Evolutionary conservation across 371 early-diverging fungal genomes (phyloP).

Genomic region (Mucor piriformis): DNA sequence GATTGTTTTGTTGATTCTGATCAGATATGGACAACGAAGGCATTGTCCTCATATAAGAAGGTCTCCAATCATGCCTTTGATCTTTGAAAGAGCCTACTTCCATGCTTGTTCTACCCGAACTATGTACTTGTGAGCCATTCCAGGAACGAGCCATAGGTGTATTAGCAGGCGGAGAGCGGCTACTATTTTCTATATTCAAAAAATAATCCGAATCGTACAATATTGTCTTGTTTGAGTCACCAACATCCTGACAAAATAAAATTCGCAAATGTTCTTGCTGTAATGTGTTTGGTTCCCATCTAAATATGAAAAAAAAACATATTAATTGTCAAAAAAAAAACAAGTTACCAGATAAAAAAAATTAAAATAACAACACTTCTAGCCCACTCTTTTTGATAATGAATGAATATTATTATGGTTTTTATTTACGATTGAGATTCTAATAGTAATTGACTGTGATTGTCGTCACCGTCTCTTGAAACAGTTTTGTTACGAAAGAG

Average conservation of each 20-base stretch:
- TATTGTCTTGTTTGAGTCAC: slow-evolving; percentile 47
- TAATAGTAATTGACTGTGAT: slow-evolving; percentile 33
- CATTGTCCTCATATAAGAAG: slow-evolving; percentile 36
- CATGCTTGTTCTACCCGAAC: slow-evolving; percentile 12
- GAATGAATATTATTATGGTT: slow-evolving; percentile 2
- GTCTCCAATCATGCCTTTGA: slow-evolving; percentile 33
- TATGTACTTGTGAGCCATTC: slow-evolving; percentile 31
- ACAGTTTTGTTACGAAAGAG: slow-evolving; percentile 43
- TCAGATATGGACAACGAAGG: slow-evolving; percentile 32
- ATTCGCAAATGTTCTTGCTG: slow-evolving; percentile 40
- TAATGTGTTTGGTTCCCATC: slow-evolving; percentile 38
- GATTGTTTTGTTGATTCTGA: slow-evolving; percentile 16
- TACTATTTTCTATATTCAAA: slow-evolving; percentile 3
- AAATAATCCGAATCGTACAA: slow-evolving; percentile 45
- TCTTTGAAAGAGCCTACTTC: slow-evolving; percentile 35
- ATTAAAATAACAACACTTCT: neutral
- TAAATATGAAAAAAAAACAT: slow-evolving; percentile 5
- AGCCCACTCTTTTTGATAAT: neutral
- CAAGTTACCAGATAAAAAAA: neutral
- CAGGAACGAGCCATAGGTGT: slow-evolving; percentile 38
- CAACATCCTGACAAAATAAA: slow-evolving; percentile 46
- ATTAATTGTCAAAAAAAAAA: neutral
- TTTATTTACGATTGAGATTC: slow-evolving; percentile 47
- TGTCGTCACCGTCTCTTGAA: slow-evolving; percentile 40
- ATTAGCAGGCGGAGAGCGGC: slow-evolving; percentile 5